Conservation (phyloP, 768 basidiomycete species). For the Cystobasidium onofrii region DNA sequence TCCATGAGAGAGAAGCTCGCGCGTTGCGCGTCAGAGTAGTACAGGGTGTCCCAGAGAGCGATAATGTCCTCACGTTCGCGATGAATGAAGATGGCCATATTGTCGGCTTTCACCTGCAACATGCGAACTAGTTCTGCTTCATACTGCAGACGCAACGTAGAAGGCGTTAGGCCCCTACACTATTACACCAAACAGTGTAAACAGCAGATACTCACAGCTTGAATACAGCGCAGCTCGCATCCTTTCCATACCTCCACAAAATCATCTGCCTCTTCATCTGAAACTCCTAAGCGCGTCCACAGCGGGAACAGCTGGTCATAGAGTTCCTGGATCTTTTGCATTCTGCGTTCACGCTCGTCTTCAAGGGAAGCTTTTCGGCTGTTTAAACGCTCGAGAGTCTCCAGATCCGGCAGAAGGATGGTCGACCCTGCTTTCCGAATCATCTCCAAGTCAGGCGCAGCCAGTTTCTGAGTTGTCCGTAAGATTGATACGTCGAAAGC, state of each 20-base stretch:
- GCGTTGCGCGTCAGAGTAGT: slow-evolving; percentile 52
- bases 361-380: neutral
- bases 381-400: neutral
- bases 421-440: neutral
- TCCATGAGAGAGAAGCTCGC: slow-evolving; percentile 51
- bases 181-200: no score
- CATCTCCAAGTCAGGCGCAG: neutral
- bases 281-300: slow-evolving; percentile 77
- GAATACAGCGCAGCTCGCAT: slow-evolving; percentile 65
- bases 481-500: neutral
- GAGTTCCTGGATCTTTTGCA: slow-evolving; percentile 75
- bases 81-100: slow-evolving; percentile 73
- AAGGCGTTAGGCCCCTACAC: no score
- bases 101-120: slow-evolving; percentile 75
- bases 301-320: slow-evolving; percentile 87
- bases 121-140: slow-evolving; percentile 83
- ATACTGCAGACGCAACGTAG: slow-evolving; percentile 52
- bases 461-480: neutral
- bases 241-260: slow-evolving; percentile 76
- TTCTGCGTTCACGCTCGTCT: neutral
- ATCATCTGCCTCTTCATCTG: slow-evolving; percentile 72
- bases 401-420: neutral
- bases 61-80: slow-evolving; percentile 74
- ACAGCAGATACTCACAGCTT: slow-evolving; percentile 52
- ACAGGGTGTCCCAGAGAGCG: slow-evolving; percentile 70